A percentile compares a stretch with the other conserved stretches of the same genome.
These are phyloP conservation scores for Fraxinus angustifolia DNA, from an alignment of 305 asterid genomes.

Conservation along the genomic window DNA sequence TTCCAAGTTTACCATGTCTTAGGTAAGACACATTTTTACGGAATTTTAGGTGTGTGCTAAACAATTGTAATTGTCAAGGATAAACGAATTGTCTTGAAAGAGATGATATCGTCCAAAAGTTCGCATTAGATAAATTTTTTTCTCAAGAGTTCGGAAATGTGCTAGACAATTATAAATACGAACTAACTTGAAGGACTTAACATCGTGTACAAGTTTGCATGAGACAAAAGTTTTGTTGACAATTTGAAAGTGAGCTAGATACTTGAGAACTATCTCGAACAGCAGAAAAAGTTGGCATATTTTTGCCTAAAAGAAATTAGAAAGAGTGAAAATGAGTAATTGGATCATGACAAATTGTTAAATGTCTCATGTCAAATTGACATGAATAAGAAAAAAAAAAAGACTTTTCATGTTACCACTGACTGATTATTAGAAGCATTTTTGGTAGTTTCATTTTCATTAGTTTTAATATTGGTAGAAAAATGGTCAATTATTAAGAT, in stretches of 20 bases:
- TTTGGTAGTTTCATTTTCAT: background rate
- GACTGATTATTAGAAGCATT: background rate
- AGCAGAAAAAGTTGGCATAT: background rate
- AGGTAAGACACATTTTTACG: background rate
- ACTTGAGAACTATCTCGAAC: background rate
- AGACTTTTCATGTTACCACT: background rate
- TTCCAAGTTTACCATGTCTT: background rate
- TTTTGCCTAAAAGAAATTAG: background rate
- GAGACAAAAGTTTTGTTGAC: background rate
- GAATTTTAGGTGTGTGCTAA: background rate
- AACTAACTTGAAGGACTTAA: background rate
- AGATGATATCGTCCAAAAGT: background rate
- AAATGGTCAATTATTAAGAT: background rate
- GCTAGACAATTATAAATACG: background rate
- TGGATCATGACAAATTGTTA: background rate
- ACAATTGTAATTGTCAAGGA: no score
- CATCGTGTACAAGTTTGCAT: background rate
- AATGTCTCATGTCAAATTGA: background rate
- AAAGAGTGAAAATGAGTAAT: background rate
- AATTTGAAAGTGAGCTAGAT: background rate
- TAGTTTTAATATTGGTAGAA: background rate
- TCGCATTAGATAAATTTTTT: background rate
- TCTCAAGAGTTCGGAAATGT: background rate
- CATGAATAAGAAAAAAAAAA: background rate
- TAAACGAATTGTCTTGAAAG: background rate